Evolutionary conservation across 2,329 filamentous ascomycete species (phyloP), one percentile per base, ranked within the genome.

Genomic region (Lachnellula occidentalis): DNA sequence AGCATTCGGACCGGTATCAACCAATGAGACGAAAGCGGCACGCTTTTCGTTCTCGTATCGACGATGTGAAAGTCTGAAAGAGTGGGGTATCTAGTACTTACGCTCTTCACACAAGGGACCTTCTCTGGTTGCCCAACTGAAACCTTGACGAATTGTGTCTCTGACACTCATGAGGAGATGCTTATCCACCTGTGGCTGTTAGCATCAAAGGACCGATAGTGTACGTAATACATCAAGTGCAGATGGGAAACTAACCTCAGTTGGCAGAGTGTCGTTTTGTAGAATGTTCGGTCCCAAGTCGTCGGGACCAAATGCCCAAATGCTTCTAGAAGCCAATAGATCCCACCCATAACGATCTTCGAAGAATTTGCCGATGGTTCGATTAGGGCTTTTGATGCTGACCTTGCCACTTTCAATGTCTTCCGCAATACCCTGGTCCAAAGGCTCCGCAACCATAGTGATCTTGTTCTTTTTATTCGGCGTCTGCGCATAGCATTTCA

Each of bases 401-500:
- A 99, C 92, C 53, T 82, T 86, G 24, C 92, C 92, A 47, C 82
- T 85, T 74, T 99, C 94, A 60, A 99, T 97, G 66, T 99, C 94
- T 66, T 89, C 86, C 5, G 92, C 90, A 59, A 99, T 95, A 15
- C 94, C 94, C 64, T 95, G 88, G 63, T 99, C 94, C 14, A 99
- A 76, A 34, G 94, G 92, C 71, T 99, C 94, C 3, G 94, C 94
- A 54, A 97, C 88, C 90, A 99, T 96, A 36, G 94, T 97, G 66
- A 99, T 88, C 72, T 95, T 96, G 76, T 99, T 99, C 77, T 96
- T 96, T 76, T 99, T 99, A 76, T 99, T 99, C 2, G 94, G 94
- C 2, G 94, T 97, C 64, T 96, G 85, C 21, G 94, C 92, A 70
- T 96, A 99, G 74, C 94, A 99, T 74, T 96, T 96, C 56, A 95